phyloP scores from a whole-genome alignment of 345 rosid species.

The Hibiscus trionum region DNA sequence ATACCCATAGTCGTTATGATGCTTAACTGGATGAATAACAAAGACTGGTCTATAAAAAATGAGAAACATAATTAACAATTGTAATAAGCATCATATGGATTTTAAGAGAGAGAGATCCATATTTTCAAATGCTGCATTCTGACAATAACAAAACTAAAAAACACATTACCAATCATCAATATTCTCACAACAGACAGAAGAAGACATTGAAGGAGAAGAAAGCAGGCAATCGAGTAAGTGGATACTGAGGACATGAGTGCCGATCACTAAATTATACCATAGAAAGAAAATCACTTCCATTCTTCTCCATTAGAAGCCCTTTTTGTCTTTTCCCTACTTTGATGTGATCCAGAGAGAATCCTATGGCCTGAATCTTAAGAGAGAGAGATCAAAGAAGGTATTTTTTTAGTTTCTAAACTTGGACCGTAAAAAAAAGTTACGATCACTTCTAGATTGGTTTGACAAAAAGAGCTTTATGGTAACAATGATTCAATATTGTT shows the following conservation, averaged over 20 bases:
- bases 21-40: neutral
- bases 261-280: neutral
- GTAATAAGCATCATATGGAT: neutral
- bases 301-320: neutral
- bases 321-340: neutral
- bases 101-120: neutral
- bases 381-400: neutral
- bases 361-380: neutral
- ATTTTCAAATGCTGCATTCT: neutral
- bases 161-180: neutral
- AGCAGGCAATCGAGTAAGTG: neutral
- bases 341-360: conserved; percentile 3
- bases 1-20: neutral
- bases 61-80: neutral
- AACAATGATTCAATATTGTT: neutral
- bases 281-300: neutral
- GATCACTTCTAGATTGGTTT: neutral
- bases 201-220: neutral
- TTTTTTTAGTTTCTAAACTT: neutral
- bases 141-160: neutral
- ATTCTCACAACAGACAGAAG: neutral
- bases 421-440: neutral
- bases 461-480: neutral
- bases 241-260: neutral
- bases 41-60: neutral